Evolutionary conservation across 1,139 yeast genomes (phyloP).

Genomic region (Taphrina confusa): DNA sequence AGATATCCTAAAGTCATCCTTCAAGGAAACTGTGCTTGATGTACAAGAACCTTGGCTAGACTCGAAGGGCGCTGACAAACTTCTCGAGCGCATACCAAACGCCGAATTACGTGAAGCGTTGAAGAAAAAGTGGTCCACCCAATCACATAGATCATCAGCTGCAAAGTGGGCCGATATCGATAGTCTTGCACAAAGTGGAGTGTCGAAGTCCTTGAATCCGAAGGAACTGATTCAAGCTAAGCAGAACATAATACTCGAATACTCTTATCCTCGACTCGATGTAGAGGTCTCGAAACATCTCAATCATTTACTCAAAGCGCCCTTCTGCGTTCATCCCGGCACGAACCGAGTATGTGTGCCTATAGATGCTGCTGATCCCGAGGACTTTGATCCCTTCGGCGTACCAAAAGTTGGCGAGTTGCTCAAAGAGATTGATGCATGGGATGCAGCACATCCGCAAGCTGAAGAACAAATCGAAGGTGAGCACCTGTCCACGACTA

Average conservation of each 20-base stretch:
- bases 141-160: conserved; percentile 53
- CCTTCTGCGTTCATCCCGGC: conserved; percentile 97
- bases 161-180: conserved; percentile 86
- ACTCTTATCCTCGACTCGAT: conserved; percentile 88
- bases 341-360: conserved; percentile 99
- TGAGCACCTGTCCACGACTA: conserved; percentile 39
- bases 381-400: conserved; percentile 71
- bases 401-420: conserved; percentile 75
- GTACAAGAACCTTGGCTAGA: conserved; percentile 86
- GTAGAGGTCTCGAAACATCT: conserved; percentile 87
- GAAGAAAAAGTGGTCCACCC: conserved; percentile 57
- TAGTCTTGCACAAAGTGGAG: conserved; percentile 54
- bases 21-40: conserved; percentile 63
- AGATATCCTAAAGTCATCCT: conserved; percentile 63
- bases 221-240: conserved; percentile 64
- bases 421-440: conserved; percentile 57
- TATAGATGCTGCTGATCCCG: conserved; percentile 59
- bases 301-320: conserved; percentile 90
- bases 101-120: conserved; percentile 55
- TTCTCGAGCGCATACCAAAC: conserved; percentile 66
- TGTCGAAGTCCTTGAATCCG: conserved; percentile 45
- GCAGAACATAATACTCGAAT: conserved; percentile 77
- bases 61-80: conserved; percentile 55
- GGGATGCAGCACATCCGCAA: conserved; percentile 50
- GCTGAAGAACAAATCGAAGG: conserved; percentile 42